Conservation (phyloP, 1,284 basidiomycete species). For the Trichosporon sp. region DNA sequence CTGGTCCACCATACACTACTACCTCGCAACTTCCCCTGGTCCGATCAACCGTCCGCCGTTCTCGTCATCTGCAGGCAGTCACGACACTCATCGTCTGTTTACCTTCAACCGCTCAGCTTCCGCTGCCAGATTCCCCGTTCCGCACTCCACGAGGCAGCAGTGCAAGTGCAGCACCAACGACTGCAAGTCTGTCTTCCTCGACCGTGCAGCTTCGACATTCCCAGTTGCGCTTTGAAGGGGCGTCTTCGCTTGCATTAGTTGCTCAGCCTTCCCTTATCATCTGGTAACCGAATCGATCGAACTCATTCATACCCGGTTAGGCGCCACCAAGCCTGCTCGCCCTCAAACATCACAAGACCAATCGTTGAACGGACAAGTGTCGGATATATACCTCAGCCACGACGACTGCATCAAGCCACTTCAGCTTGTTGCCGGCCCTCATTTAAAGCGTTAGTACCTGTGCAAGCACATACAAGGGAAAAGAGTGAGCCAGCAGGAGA, state of each 20-base stretch:
- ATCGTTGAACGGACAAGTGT: not conserved
- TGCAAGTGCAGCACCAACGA: not conserved
- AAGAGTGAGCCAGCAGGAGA: no score
- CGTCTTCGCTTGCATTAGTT: not conserved
- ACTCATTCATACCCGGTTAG: not conserved
- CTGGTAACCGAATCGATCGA: not conserved
- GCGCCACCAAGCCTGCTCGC: not conserved
- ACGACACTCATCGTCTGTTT: not conserved
- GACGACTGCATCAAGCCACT: not conserved
- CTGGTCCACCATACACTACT: not conserved
- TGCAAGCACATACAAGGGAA: not conserved
- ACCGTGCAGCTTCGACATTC: not conserved
- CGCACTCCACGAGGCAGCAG: not conserved
- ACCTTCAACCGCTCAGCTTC: not conserved
- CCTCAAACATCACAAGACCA: constrained; percentile 1
- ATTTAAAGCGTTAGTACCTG: not conserved
- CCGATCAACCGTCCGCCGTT: not conserved
- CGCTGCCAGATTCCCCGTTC: not conserved
- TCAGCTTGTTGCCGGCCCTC: not conserved
- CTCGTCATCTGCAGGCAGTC: not conserved
- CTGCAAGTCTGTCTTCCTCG: not conserved
- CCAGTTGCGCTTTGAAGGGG: not conserved
- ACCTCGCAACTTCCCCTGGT: not conserved
- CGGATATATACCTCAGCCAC: constrained; percentile 1
- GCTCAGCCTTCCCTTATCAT: not conserved